These are phyloP conservation scores for Grosmannia clavigera DNA, from an alignment of 2,329 filamentous ascomycete genomes.

Conservation along the genomic window DNA sequence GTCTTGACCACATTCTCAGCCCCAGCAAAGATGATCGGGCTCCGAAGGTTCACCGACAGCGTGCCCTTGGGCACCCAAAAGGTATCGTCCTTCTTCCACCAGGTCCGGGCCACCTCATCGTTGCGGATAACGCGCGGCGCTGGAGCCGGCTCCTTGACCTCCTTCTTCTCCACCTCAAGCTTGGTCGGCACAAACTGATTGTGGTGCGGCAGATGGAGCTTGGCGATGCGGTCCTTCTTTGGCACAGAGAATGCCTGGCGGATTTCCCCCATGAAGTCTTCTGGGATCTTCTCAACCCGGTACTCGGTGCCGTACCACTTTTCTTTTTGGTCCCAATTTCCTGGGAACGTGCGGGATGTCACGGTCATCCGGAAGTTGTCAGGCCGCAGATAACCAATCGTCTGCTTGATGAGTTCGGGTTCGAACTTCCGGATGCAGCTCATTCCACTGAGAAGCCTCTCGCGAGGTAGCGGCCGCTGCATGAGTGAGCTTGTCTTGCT, in stretches of 20 bases:
- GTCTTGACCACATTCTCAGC: constrained; percentile 69
- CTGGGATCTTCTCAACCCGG: constrained; percentile 65
- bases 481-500: constrained; percentile 76
- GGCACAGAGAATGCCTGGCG: constrained; percentile 48
- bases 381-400: constrained; percentile 60
- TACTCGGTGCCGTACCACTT: constrained; percentile 98
- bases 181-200: constrained; percentile 95
- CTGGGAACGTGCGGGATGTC: constrained; percentile 72
- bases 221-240: constrained; percentile 46
- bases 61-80: constrained; percentile 98
- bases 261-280: constrained; percentile 61
- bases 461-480: constrained; percentile 79
- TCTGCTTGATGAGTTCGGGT: constrained; percentile 59
- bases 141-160: constrained; percentile 61
- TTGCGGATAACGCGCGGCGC: constrained; percentile 75
- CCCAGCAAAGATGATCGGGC: constrained; percentile 65
- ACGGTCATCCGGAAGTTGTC: constrained; percentile 84
- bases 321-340: constrained; percentile 76
- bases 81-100: constrained; percentile 97
- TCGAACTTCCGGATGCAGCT: constrained; percentile 71
- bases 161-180: constrained; percentile 88
- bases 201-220: constrained; percentile 76
- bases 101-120: constrained; percentile 66
- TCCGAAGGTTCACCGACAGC: constrained; percentile 67
- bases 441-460: constrained; percentile 75